Evolutionary conservation across 148 eudicot genomes (phyloP), one percentile per base, ranked within the genome.

Genomic region (Arctostaphylos glauca): DNA sequence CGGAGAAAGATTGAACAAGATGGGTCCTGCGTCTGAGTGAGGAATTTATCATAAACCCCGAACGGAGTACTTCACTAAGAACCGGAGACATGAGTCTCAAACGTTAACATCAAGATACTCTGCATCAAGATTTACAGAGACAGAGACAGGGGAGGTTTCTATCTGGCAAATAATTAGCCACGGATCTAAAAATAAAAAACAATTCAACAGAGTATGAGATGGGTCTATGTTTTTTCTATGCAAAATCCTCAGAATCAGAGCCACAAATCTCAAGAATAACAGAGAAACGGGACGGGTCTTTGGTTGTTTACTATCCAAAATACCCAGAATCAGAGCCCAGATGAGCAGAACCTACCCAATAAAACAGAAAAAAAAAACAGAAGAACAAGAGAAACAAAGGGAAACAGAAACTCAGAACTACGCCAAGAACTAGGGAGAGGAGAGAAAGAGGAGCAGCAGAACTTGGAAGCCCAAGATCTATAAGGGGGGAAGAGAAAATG

Each of bases 1-100:
- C 87, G 56, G 96, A 93, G 89, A 93, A 91, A 53, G 96, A 93
- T 89, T 91, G 94, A 89, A 93, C 96, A 52, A 93, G 88, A 52
- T 93, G 95, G 82, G 93, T 92, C 87, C 95, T 84, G 88, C 93
- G 96, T 74, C 92, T 81, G 43, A 93, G 84, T 38, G 94, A 89
- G n/a, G 95, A 91, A 87, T 93, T 87, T 76, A 93, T 87, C 90
- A 88, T 93, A 87, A 89, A 91, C 86, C 96, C 94, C 19, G 92
- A 91, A 84, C 90, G 90, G 18, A 93, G 89, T 77, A 93, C 80
- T 93, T 93, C 95, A 84, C 96, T 89, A 3, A 93, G 87, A 80
- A 90, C 89, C 2, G 96, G 91, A 88, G 91, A 84, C 96, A 92
- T 92, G 72, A 81, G 89, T 87, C 68, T 80, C 80, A 64, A 83